Conservation (phyloP, 1,139 yeast genomes). For the Candida labiduridarum region DNA sequence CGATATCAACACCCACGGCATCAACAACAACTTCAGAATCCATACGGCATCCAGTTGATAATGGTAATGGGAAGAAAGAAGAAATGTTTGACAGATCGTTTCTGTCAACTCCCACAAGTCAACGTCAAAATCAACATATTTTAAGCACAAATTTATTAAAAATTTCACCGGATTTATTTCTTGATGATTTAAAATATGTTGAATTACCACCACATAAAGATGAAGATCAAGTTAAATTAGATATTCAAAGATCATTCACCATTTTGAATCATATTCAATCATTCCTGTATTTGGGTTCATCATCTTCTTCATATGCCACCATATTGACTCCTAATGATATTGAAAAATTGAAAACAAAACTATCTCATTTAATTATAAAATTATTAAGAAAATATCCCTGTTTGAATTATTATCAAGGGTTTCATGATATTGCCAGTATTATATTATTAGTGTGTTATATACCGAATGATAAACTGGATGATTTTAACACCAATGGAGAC, state of each 20-base stretch:
- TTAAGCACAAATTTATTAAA: slow-evolving; percentile 4
- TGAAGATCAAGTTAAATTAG: slow-evolving; percentile 77
- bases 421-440: slow-evolving; percentile 81
- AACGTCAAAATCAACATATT: neutral
- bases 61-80: neutral
- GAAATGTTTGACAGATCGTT: neutral
- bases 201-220: slow-evolving; percentile 60
- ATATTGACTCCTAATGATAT: slow-evolving; percentile 38
- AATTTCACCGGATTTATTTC: slow-evolving; percentile 17
- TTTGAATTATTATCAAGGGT: slow-evolving; percentile 86
- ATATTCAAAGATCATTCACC: slow-evolving; percentile 72
- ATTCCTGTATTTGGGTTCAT: slow-evolving; percentile 18
- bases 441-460: slow-evolving; percentile 55
- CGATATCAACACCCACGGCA: neutral
- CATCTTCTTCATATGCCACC: slow-evolving; percentile 31
- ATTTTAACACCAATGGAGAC: neutral
- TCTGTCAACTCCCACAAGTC: slow-evolving; percentile 5
- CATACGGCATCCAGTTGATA: neutral
- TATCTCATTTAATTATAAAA: slow-evolving; percentile 52
- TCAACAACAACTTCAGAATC: no score
- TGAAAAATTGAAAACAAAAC: slow-evolving; percentile 36
- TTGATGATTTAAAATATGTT: slow-evolving; percentile 25
- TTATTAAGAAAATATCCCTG: slow-evolving; percentile 63
- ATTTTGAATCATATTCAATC: slow-evolving; percentile 35
- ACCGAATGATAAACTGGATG: slow-evolving; percentile 11